These are phyloP conservation scores for Takashimella koratensis DNA, from an alignment of 1,284 basidiomycete genomes.

Conservation along the genomic window DNA sequence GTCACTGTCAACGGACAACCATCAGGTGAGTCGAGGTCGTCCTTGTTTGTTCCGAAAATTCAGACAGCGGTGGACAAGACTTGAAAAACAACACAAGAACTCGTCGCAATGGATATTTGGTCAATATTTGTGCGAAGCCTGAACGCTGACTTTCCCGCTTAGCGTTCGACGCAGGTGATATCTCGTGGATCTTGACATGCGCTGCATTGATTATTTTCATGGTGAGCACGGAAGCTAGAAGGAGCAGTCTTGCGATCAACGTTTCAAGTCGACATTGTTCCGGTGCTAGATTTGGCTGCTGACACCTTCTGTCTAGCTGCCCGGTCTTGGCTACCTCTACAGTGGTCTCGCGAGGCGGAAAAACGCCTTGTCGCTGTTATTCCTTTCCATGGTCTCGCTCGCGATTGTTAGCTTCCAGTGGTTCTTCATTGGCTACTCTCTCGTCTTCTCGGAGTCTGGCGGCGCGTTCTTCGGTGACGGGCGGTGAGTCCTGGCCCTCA, in stretches of 20 bases:
- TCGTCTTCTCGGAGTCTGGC: constrained; percentile 71
- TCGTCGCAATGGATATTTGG: no score
- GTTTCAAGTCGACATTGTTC: background rate
- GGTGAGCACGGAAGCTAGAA: no score
- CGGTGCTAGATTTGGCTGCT: background rate
- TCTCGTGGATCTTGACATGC: constrained; percentile 74
- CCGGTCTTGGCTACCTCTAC: constrained; percentile 72
- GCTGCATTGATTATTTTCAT: constrained; percentile 69
- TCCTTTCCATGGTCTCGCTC: constrained; percentile 62
- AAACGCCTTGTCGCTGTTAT: constrained; percentile 54
- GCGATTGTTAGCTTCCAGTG: constrained; percentile 75
- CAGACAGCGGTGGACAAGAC: constrained; percentile 4
- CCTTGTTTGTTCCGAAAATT: background rate
- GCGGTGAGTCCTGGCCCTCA: constrained; percentile 17
- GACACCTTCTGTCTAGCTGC: constrained; percentile 56
- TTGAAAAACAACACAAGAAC: no score
- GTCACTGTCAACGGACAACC: constrained; percentile 19
- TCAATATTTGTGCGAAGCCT: background rate
- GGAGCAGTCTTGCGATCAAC: no score
- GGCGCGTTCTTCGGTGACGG: constrained; percentile 62
- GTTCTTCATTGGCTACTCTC: constrained; percentile 81
- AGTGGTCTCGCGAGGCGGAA: constrained; percentile 75
- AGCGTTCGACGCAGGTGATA: constrained; percentile 70
- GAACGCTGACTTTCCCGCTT: background rate
- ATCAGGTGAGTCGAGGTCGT: constrained; percentile 6